A percentile compares a stretch with the other conserved stretches of the same genome.
phyloP scores from a whole-genome alignment of 352 stramenopile species.

The Globisporangium okanoganense region DNA sequence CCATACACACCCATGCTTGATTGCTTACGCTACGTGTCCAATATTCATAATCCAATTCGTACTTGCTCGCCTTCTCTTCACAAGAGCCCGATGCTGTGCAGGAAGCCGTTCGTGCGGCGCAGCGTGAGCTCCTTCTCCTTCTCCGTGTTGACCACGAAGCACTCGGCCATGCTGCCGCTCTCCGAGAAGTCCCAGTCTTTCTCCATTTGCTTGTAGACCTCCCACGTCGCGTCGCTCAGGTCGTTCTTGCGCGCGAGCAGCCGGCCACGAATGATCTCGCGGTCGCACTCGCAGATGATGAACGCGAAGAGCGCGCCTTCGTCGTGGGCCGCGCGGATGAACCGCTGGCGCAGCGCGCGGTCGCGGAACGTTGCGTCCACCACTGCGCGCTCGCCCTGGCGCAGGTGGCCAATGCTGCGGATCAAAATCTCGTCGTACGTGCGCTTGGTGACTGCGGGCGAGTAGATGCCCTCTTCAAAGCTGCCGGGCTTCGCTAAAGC shows the following conservation, averaged over 20 bases:
- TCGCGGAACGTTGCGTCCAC: constrained; percentile 67
- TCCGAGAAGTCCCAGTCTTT: constrained; percentile 37
- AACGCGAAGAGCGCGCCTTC: constrained; percentile 54
- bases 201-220: constrained; percentile 68
- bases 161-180: constrained; percentile 31
- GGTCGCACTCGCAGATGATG: constrained; percentile 61
- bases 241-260: constrained; percentile 58
- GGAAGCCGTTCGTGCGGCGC: constrained; percentile 43
- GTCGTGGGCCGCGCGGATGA: constrained; percentile 33
- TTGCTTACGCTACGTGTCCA: neutral
- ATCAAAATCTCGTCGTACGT: constrained; percentile 68
- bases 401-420: constrained; percentile 28
- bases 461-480: constrained; percentile 62
- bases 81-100: constrained; percentile 43
- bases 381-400: constrained; percentile 47
- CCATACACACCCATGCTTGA: neutral
- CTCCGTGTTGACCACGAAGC: constrained; percentile 56
- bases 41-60: neutral
- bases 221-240: constrained; percentile 65
- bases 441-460: constrained; percentile 43
- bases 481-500: constrained; percentile 14
- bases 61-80: neutral
- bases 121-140: constrained; percentile 69
- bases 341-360: constrained; percentile 30
- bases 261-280: constrained; percentile 60